A percentile compares a stretch with the other conserved stretches of the same genome.
phyloP scores from a whole-genome alignment of 2,329 filamentous ascomycete genomes.

The Sporothrix euskadiensis region DNA sequence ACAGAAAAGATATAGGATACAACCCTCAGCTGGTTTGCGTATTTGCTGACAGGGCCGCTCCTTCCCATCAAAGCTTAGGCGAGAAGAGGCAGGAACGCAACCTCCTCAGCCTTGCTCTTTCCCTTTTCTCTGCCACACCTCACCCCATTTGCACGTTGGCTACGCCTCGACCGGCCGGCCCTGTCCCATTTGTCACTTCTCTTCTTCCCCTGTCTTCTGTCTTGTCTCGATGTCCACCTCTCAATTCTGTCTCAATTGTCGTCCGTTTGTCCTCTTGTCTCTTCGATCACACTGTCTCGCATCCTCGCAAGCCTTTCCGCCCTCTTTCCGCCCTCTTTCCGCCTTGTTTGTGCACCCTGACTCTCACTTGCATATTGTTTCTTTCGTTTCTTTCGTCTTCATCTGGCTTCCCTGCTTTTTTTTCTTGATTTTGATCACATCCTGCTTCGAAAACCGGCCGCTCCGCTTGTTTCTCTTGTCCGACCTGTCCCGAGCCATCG shows the following conservation, averaged over 20 bases:
- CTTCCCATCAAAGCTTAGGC: conserved; percentile 12
- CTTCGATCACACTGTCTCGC: not conserved
- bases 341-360: not conserved
- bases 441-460: not conserved
- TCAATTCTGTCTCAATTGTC: not conserved
- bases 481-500: conserved; percentile 10
- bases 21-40: not conserved
- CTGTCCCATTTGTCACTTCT: not conserved
- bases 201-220: not conserved
- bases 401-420: not conserved
- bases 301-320: not conserved
- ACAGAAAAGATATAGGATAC: not conserved
- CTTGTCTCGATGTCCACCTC: not conserved
- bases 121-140: conserved; percentile 7
- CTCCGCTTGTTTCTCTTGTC: not conserved
- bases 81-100: not conserved
- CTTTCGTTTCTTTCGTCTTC: not conserved
- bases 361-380: not conserved
- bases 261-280: not conserved
- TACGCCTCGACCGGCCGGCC: conserved; percentile 1
- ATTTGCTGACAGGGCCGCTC: not conserved
- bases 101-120: conserved; percentile 22
- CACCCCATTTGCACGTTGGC: conserved; percentile 13
- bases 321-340: not conserved
- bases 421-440: not conserved